Evolutionary conservation across 2,329 filamentous ascomycete species (phyloP).

Genomic region (Dothistroma septosporum): DNA sequence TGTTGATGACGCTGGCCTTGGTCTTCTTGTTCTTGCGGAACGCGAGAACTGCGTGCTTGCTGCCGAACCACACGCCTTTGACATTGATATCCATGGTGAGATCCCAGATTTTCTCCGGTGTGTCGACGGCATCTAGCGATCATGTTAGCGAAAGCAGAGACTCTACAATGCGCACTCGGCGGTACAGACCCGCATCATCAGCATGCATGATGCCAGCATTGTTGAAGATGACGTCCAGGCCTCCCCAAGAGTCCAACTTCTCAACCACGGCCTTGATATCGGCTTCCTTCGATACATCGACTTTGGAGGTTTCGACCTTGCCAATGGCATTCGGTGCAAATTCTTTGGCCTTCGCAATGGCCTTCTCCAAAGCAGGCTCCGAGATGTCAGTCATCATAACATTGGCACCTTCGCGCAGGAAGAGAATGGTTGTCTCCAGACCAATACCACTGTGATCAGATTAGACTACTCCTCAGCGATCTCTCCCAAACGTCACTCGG

Average conservation of each 20-base stretch:
- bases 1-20: constrained; percentile 83
- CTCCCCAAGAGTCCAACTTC: constrained; percentile 75
- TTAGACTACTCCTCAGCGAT: neutral
- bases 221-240: constrained; percentile 91
- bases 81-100: constrained; percentile 92
- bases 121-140: constrained; percentile 61
- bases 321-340: constrained; percentile 54
- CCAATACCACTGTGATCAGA: constrained; percentile 68
- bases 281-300: constrained; percentile 81
- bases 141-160: neutral
- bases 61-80: constrained; percentile 96
- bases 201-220: constrained; percentile 97
- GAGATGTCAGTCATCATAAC: constrained; percentile 86
- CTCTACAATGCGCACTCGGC: neutral
- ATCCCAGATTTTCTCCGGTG: constrained; percentile 89
- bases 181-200: constrained; percentile 45
- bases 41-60: constrained; percentile 83
- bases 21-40: constrained; percentile 76
- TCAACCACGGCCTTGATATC: constrained; percentile 73
- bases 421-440: constrained; percentile 85
- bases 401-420: constrained; percentile 80
- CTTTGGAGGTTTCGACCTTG: constrained; percentile 60
- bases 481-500: neutral
- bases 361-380: constrained; percentile 69
- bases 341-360: constrained; percentile 68